phyloP scores from a whole-genome alignment of 257 asterid species.

The Misopates orontium region DNA sequence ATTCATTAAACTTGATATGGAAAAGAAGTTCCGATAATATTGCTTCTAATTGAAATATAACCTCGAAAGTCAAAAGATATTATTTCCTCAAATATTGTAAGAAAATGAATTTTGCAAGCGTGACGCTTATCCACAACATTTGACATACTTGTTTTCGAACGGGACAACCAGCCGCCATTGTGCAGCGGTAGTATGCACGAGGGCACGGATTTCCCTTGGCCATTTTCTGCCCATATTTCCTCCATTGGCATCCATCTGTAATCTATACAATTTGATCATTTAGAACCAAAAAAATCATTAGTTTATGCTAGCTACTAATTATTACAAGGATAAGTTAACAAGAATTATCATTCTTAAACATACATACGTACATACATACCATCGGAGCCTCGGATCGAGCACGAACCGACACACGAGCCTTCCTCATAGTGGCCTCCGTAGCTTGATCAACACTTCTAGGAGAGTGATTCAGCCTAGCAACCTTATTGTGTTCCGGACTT shows the following conservation, averaged over 20 bases:
- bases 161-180: conserved; percentile 95
- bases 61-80: no score
- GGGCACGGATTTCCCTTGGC: conserved; percentile 98
- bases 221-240: conserved; percentile 95
- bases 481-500: conserved; percentile 46
- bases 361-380: conserved; percentile 40
- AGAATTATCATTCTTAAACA: background rate
- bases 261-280: conserved; percentile 43
- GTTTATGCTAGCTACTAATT: no score
- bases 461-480: conserved; percentile 37
- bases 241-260: conserved; percentile 97
- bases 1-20: no score
- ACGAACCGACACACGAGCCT: conserved; percentile 95
- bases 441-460: conserved; percentile 69
- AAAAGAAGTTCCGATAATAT: no score
- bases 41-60: no score
- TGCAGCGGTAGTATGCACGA: conserved; percentile 94
- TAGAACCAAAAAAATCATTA: no score
- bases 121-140: background rate
- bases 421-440: conserved; percentile 89
- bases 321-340: background rate
- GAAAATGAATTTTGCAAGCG: background rate
- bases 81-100: no score
- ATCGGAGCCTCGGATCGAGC: conserved; percentile 89
- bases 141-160: conserved; percentile 85